Base-by-base conservation (phyloP, 1,139 yeast genomes). In the Kurtzmaniella quercitrusa region DNA sequence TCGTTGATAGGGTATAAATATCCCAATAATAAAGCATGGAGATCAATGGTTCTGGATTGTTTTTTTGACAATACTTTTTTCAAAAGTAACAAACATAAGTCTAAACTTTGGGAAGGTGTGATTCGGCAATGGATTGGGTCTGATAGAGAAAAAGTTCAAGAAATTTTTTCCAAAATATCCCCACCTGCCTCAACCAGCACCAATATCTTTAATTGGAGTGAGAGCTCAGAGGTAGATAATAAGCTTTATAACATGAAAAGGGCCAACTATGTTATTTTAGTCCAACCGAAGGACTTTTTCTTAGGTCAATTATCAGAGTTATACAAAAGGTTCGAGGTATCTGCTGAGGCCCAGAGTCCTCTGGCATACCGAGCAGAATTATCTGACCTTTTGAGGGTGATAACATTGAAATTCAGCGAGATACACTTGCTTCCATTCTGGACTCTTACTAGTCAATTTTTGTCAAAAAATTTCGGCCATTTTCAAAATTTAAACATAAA, bases 151-250 rank as follows among this genome's bases (percentile, higher is more conserved):
- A 78, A 76, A 42, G 57, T 85, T 40, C 56, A 59, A 3, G 95
- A 87, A 21, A 65, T 80, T 41, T 56, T 83, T 30, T 44, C 66
- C 16, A 66, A 76, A 45, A 55, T 84, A n/a, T 61, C 80, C 1
- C 71, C 80, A 7, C 71, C 74, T 22, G 59, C 62, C 39, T 63
- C 81, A 1, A 66, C 82, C 5, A 68, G 83, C 0, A 71, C 82
- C 12, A 78, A 79, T 9, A 67, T 85, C 21, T 86, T 87, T 60
- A 80, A 77, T 36, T 86, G 95, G 91, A 81, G 82, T 49, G 95
- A 88, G 48, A 59, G 55, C 47, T 79, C 84, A 15, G 93, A 84
- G 50, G 66, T 80, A 26, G 77, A 74, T 22, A 66, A 63, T 43
- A 75, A 77, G 41, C 65, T 74, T 4, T 59, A 66, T 46, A 71